phyloP scores from a whole-genome alignment of 2,329 filamentous ascomycete species.

The Aspergillus tanneri region DNA sequence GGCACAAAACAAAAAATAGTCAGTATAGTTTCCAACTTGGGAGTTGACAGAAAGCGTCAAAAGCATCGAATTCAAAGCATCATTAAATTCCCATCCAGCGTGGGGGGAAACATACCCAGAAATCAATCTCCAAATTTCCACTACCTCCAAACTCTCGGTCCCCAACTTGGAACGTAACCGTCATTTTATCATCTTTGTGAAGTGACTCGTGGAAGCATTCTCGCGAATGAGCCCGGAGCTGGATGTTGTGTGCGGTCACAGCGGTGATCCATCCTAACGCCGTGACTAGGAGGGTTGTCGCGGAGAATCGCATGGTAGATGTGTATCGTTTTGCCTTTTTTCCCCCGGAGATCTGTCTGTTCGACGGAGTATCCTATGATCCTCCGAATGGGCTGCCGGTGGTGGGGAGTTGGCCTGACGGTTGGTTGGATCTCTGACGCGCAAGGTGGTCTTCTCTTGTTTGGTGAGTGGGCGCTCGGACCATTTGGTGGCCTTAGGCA shows the following conservation, averaged over 20 bases:
- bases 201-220: conserved; percentile 97
- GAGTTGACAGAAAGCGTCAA: not conserved
- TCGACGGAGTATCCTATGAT: conserved; percentile 4
- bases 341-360: not conserved
- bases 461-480: conserved; percentile 33
- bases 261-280: conserved; percentile 59
- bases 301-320: conserved; percentile 43
- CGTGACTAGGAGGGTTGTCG: conserved; percentile 47
- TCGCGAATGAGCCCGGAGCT: conserved; percentile 84
- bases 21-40: conserved; percentile 12
- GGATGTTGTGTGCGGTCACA: conserved; percentile 86
- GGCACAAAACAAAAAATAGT: conserved; percentile 2
- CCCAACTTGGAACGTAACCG: conserved; percentile 95
- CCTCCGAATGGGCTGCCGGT: conserved; percentile 8
- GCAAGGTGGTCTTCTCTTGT: conserved; percentile 34
- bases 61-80: not conserved
- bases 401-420: conserved; percentile 13
- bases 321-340: not conserved
- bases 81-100: not conserved
- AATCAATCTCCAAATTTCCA: conserved; percentile 94
- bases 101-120: conserved; percentile 71
- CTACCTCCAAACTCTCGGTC: conserved; percentile 93
- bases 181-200: conserved; percentile 96
- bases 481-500: conserved; percentile 24
- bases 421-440: conserved; percentile 22